phyloP scores from a whole-genome alignment of 148 eudicot species.

The Pouteria glomerata region DNA sequence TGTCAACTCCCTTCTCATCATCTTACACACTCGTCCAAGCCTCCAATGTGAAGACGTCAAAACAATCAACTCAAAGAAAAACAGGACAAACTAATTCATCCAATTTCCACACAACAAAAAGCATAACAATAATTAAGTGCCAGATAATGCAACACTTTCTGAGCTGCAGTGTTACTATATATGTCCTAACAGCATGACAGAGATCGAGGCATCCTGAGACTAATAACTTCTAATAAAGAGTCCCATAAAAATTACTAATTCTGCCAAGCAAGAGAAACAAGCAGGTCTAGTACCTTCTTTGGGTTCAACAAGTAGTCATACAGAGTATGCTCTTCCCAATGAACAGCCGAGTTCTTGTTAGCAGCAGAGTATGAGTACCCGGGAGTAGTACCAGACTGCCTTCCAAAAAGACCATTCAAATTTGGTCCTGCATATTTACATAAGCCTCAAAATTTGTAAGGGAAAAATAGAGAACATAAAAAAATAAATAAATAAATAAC shows the following conservation, averaged over 20 bases:
- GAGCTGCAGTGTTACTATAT: too few species aligned
- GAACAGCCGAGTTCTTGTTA: constrained; percentile 79
- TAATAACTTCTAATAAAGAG: neutral
- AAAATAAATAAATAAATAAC: neutral
- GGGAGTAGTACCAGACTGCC: constrained; percentile 81
- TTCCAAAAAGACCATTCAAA: constrained; percentile 77
- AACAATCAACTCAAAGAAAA: too few species aligned
- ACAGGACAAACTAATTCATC: too few species aligned
- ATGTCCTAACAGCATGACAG: too few species aligned
- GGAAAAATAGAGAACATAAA: neutral
- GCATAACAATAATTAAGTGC: neutral
- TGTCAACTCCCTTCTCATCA: too few species aligned
- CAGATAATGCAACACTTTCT: neutral
- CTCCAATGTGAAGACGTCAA: too few species aligned
- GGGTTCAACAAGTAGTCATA: constrained; percentile 86
- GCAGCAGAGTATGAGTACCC: constrained; percentile 89
- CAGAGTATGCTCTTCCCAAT: constrained; percentile 66
- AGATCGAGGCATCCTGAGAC: neutral
- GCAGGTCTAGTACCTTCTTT: constrained; percentile 52
- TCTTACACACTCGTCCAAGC: too few species aligned
- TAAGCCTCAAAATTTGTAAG: neutral
- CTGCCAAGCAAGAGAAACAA: neutral
- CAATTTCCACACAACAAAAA: neutral
- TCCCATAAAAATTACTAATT: neutral
- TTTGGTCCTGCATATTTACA: constrained; percentile 62